Base-by-base conservation (phyloP, 169 alveolate species). In the Eimeria praecox region DNA sequence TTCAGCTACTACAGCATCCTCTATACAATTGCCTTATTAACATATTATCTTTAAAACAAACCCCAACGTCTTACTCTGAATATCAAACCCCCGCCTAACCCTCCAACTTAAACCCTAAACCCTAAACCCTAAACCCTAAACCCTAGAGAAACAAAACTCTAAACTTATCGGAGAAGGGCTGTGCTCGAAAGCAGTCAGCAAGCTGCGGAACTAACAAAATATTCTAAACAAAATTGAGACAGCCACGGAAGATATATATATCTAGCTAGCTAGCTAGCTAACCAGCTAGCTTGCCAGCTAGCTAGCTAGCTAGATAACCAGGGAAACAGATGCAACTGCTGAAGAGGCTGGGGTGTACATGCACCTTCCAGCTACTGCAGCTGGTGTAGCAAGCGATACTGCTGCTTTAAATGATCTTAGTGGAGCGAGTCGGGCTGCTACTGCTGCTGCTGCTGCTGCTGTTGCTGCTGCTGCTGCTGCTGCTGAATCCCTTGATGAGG, bases 291-390 rank as follows among this genome's bases (percentile, higher is more conserved):
- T 62, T 27, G 73, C 44, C 52, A 35, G 24, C 83, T 22, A 38
- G 49, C 49, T 12, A 33, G 83, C 83, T 20, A 33, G 54, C 8
- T 12, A 78, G 38, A 4, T 27, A 78, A 20, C 62, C 88, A 40
- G 16, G 66, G 44, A 8, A 42, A 44, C 42, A 40, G 20, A 27
- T 44, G 66, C 64, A 44, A 66, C 54, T 42, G 66, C 62, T 78
- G 64, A 40, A 14, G 66, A 12, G 6, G 69, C 64, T 98, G 99
- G 62, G 98, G 75, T 49, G 97, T 94, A 89, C 99, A 98, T 30
- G 99, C 99, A 38, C 97, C 97, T 98, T 98, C 98, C 77, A 98
- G 95, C 52, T 97, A 96, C 83, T 52, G 97, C 98, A 24, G 98
- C 97, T 16, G 96, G 98, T 24, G 97, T 98, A 49, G 98, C 95